These are phyloP conservation scores for Melampsora americana DNA, from an alignment of 1,284 basidiomycete species.

Conservation along the genomic window DNA sequence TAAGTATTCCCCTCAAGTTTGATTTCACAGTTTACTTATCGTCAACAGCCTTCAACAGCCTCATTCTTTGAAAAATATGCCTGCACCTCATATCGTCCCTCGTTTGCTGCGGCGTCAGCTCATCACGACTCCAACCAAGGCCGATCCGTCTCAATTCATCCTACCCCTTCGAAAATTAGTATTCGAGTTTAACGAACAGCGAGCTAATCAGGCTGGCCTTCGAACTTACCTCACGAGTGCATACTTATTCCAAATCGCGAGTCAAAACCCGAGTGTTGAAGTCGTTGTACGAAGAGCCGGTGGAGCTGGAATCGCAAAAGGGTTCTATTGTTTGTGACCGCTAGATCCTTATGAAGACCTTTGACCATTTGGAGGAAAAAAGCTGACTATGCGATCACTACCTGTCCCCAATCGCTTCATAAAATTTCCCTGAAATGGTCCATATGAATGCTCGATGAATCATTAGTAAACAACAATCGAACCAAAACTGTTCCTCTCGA, in stretches of 20 bases:
- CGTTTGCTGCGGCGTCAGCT: slow-evolving; percentile 29
- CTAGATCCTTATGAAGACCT: background rate
- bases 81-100: slow-evolving; percentile 36
- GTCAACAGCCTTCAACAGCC: no score
- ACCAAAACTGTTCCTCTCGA: slow-evolving; percentile 39
- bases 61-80: background rate
- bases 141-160: slow-evolving; percentile 33
- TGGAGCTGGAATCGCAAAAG: slow-evolving; percentile 36
- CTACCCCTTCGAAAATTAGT: slow-evolving; percentile 38
- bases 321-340: slow-evolving; percentile 40
- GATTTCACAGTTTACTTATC: background rate
- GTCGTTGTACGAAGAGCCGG: slow-evolving; percentile 28
- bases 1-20: background rate
- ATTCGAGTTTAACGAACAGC: slow-evolving; percentile 38
- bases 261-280: slow-evolving; percentile 22
- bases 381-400: background rate
- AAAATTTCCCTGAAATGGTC: background rate
- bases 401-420: background rate
- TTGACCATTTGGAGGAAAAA: no score
- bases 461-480: slow-evolving; percentile 41
- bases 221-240: slow-evolving; percentile 18
- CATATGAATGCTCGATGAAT: background rate
- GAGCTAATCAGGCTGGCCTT: slow-evolving; percentile 34
- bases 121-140: slow-evolving; percentile 27
- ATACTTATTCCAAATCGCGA: slow-evolving; percentile 24